A percentile compares a stretch with the other conserved stretches of the same genome.
Conservation (phyloP, 1,284 basidiomycete genomes). For the Inonotus obliquus region DNA sequence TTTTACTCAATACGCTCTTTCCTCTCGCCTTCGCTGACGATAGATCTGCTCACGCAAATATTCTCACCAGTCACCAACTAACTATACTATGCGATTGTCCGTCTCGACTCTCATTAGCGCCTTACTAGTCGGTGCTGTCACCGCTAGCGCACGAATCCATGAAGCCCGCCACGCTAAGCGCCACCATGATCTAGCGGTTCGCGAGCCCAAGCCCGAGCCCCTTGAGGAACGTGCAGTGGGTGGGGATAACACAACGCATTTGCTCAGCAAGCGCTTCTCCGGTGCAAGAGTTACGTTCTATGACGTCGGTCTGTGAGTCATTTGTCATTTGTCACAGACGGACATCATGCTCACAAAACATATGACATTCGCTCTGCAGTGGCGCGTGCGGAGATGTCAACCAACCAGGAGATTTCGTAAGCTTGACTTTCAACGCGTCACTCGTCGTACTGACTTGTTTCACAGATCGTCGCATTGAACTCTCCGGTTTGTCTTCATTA, state of each 20-base stretch:
- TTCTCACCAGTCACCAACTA: neutral
- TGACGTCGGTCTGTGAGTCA: slow-evolving; percentile 49
- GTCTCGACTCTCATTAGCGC: slow-evolving; percentile 24
- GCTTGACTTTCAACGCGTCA: slow-evolving; percentile 19
- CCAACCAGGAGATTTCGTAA: slow-evolving; percentile 30
- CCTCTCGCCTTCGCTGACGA: neutral
- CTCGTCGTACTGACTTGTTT: neutral
- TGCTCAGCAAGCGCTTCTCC: slow-evolving; percentile 33
- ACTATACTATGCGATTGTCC: slow-evolving; percentile 27
- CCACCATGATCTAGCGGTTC: slow-evolving; percentile 42
- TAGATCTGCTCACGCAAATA: neutral
- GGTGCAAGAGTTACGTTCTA: slow-evolving; percentile 47
- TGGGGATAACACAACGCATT: slow-evolving; percentile 28
- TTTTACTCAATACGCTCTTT: neutral
- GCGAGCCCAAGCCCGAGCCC: slow-evolving; percentile 23
- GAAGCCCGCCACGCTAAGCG: slow-evolving; percentile 29
- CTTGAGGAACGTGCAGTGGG: neutral
- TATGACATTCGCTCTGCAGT: slow-evolving; percentile 24
- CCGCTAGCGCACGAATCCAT: slow-evolving; percentile 31
- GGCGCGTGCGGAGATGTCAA: slow-evolving; percentile 38
- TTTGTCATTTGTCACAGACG: neutral
- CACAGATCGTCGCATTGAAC: slow-evolving; percentile 41
- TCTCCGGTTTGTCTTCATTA: slow-evolving; percentile 28
- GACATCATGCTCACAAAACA: slow-evolving; percentile 16
- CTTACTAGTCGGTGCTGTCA: slow-evolving; percentile 33